Base-by-base conservation (phyloP, 805 yeast genomes). In the Yamadazyma paraphyllophila region DNA sequence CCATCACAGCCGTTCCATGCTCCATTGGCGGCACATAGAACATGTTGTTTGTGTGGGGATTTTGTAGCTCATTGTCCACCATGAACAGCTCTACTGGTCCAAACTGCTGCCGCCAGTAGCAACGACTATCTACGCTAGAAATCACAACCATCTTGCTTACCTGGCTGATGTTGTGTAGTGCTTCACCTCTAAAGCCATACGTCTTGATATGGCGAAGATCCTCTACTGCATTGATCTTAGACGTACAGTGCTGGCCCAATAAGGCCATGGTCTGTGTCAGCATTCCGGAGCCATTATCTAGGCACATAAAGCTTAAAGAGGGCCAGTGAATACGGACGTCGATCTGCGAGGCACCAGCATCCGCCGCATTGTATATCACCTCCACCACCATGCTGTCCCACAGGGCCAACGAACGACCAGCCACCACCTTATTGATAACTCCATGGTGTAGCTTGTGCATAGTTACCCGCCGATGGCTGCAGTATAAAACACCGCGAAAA, bases 211-310 rank as follows among this genome's bases (percentile, higher is more conserved):
- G 13, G 11, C 53, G 57, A 29, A 84, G 54, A 15, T 74, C 78
- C 1, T 62, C 62, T 26, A 73, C 53, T 1, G 47, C 40, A 1
- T 48, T 31, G 2, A 78, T 36, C 53, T 84, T 87, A 0, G 91
- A 82, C 0, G 92, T 84, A 45, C 64, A 65, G 55, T 78, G 68
- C 11, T 50, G 40, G 0, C 85, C 89, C 1, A 85, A 56, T 1
- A 52, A 33, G 0, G 54, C 63, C 40, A 86, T 55, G 38, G 82
- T 83, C 0, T 55, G 67, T 0, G 73, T 69, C 4, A 51, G 46
- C 2, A 91, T 78, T 0, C 97, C 97, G 2, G 15, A 24, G 0
- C 97, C 97, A 60, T 91, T 71, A 61, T 91, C 97, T 1, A 50
- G 49, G 0, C 88, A 82, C 4, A 53, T 51, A 10, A 74, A 54